These are phyloP conservation scores for Geotrichum reessii DNA, from an alignment of 1,139 yeast species.

Conservation along the genomic window DNA sequence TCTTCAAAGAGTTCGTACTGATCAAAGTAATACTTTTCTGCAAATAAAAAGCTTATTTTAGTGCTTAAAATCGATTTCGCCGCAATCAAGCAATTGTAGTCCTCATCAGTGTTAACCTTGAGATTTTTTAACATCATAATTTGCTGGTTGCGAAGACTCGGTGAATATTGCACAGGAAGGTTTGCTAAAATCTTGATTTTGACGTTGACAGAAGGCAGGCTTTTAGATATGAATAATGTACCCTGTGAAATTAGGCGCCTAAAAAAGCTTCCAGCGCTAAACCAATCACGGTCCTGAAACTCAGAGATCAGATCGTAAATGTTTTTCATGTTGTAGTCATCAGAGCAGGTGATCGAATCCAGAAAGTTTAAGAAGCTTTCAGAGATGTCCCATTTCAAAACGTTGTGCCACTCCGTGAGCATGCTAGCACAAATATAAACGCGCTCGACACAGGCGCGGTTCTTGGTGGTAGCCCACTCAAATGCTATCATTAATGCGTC, in stretches of 20 bases:
- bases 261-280: slow-evolving; percentile 62
- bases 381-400: slow-evolving; percentile 29
- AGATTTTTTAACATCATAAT: slow-evolving; percentile 24
- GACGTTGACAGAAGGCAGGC: slow-evolving; percentile 28
- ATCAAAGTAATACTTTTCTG: slow-evolving; percentile 7
- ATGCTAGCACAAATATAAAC: slow-evolving; percentile 28
- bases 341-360: slow-evolving; percentile 23
- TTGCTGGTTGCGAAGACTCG: slow-evolving; percentile 25
- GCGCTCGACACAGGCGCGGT: slow-evolving; percentile 25
- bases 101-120: slow-evolving; percentile 6
- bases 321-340: slow-evolving; percentile 32
- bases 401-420: slow-evolving; percentile 20
- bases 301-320: slow-evolving; percentile 53
- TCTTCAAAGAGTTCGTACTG: slow-evolving; percentile 17
- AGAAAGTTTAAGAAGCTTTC: slow-evolving; percentile 31
- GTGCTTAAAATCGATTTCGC: slow-evolving; percentile 8
- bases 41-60: slow-evolving; percentile 17
- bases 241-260: slow-evolving; percentile 82
- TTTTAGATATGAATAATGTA: slow-evolving; percentile 46
- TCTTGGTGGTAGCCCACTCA: slow-evolving; percentile 32
- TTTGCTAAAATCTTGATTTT: slow-evolving; percentile 51
- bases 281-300: slow-evolving; percentile 44
- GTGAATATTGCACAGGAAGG: slow-evolving; percentile 40
- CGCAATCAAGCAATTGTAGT: slow-evolving; percentile 2
- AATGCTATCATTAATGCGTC: slow-evolving; percentile 27